Base-by-base conservation (phyloP, 352 stramenopile species). In the Globisporangium megalacanthum region DNA sequence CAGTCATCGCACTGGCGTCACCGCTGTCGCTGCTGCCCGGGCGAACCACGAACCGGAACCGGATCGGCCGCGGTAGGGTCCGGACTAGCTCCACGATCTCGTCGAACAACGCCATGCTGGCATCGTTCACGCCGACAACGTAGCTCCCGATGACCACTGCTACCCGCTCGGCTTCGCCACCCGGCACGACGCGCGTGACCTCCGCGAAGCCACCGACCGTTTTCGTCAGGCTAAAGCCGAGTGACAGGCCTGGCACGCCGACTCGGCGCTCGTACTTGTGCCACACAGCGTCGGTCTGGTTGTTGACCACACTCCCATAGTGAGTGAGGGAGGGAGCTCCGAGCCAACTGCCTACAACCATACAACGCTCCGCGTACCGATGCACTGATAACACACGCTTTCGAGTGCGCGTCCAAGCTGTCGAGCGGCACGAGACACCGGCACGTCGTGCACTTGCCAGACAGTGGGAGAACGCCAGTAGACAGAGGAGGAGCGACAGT, bases 221-320 rank as follows among this genome's bases (percentile, higher is more conserved):
- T 54, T 91, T 92, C 0, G 76, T 78, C 39, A 94, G 58, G 19
- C 79, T 92, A 39, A 94, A 78, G 17, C 85, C 85, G 41, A 94
- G 66, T 1, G 77, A 68, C 37, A 68, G 64, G 20, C 62, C 66
- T 5, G 69, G 22, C 35, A 61, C 52, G 17, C 78, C 83, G 45
- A 92, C 65, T 14, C 70, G 62, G 33, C 77, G 65, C 49, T 84
- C 77, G 55, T 90, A 90, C 49, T 84, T 83, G 49, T 63, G 71
- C 82, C 82, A 92, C 44, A 72, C 51, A 0, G 75, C 58, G 22
- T 49, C 60, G 44, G 41, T 46, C 73, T 84, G 37, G 15, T 61
- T 5, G 50, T 19, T 44, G 9, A 29, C 19, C 17, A 49, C 15
- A 59, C 3, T 57, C 9, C 19, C 39, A 51, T 29, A 41, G 58